Base-by-base conservation (phyloP, 2,329 filamentous ascomycete genomes). In the Paraconiothyrium sp. region DNA sequence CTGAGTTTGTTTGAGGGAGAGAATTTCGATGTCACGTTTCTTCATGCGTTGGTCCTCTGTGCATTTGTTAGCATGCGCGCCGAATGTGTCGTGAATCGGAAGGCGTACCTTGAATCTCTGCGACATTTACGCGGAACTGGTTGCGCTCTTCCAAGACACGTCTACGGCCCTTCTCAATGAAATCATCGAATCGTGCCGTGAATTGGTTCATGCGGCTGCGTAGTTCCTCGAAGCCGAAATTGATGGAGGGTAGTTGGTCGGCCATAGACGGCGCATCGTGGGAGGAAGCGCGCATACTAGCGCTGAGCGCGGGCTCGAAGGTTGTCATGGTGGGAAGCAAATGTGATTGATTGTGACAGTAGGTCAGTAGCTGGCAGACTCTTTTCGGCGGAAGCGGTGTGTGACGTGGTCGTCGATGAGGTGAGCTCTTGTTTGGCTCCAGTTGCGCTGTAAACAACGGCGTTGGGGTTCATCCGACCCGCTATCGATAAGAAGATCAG, bases 181-280 rank as follows among this genome's bases (percentile, higher is more conserved):
- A 98, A 0, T 90, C 89, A 76, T 99, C 95, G 72, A 99, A 99
- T 70, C 89, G 91, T 9, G 88, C 86, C 0, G 92, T 97, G 78
- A 99, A 99, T 66, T 92, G 92, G 57, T 90, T 87, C 95, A 99
- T 98, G 80, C 93, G 92, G 73, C 94, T 93, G 80, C 94, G 94
- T 75, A 99, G 82, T 70, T 97, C 93, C 72, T 98, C 94, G 79
- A 98, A 98, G 61, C 93, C 93, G 78, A 99, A 98, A 80, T 97
- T 93, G 79, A 97, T 92, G 76, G 86, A 92, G 39, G 95, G 95
- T 9, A 99, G 88, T 54, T 88, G 88, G 76, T 93, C 91, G 46
- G 89, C 90, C 82, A 92, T 88, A 7, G 89, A 91, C 14, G 88
- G 86, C 46, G 84, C 87, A 50, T 83, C 81, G 44, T 88, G 83